Conservation (phyloP, 768 basidiomycete genomes). For the Russula lepida region DNA sequence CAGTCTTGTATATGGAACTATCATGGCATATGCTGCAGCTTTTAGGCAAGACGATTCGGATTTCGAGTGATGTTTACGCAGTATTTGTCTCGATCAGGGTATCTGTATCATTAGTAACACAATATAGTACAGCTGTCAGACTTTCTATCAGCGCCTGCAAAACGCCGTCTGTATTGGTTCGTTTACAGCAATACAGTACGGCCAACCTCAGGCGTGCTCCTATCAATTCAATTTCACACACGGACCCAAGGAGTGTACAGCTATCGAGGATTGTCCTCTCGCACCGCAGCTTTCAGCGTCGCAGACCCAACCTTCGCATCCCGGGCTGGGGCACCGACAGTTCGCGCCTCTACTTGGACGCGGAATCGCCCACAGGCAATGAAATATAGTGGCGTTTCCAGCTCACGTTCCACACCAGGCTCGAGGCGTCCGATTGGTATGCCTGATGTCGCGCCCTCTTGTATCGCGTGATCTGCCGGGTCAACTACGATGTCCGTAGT, state of each 20-base stretch:
- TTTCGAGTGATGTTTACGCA: constrained; percentile 42
- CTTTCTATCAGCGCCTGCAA: background rate
- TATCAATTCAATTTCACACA: background rate
- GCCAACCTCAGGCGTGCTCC: background rate
- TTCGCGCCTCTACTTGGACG: constrained; percentile 32
- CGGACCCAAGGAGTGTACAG: background rate
- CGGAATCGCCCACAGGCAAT: constrained; percentile 61
- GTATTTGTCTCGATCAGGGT: background rate
- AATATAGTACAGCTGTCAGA: background rate
- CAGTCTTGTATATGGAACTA: constrained; percentile 85
- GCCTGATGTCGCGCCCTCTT: constrained; percentile 57
- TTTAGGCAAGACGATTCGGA: constrained; percentile 81
- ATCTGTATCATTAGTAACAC: constrained; percentile 6
- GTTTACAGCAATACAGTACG: background rate
- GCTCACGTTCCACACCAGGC: constrained; percentile 41
- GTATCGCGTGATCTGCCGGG: constrained; percentile 57
- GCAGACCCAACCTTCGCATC: constrained; percentile 29
- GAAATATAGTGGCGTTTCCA: constrained; percentile 61
- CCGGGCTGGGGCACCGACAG: constrained; percentile 20
- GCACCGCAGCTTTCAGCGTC: constrained; percentile 34
- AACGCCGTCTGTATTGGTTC: background rate
- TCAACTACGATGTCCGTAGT: constrained; percentile 46
- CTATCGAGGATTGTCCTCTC: constrained; percentile 16
- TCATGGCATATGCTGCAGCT: constrained; percentile 76
- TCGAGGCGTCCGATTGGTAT: constrained; percentile 58